Conservation (phyloP, 116 monocot species). For the Dioscorea cayenensis region DNA sequence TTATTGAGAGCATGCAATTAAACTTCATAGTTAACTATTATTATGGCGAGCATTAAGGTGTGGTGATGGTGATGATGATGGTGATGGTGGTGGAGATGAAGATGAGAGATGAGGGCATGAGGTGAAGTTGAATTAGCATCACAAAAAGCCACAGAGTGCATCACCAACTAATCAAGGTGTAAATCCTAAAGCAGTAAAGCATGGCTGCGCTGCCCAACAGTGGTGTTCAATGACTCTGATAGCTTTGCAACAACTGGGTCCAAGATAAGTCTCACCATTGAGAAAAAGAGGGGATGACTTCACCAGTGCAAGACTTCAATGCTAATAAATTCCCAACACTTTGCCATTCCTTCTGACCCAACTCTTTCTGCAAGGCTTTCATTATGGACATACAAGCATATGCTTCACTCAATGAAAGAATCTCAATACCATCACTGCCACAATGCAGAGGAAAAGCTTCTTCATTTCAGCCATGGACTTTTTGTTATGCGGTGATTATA, state of each 20-base stretch:
- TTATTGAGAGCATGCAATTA: too few relatives aligned
- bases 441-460: too few relatives aligned
- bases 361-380: conserved; percentile 12
- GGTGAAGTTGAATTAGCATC: conserved; percentile 10
- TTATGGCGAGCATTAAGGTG: too few relatives aligned
- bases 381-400: background rate
- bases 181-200: conserved; percentile 38
- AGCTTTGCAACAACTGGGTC: conserved; percentile 45
- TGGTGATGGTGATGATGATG: too few relatives aligned
- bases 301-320: conserved; percentile 41
- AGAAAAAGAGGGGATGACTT: conserved; percentile 57
- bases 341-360: conserved; percentile 6
- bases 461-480: too few relatives aligned
- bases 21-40: too few relatives aligned
- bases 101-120: too few relatives aligned
- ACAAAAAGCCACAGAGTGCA: conserved; percentile 37
- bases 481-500: too few relatives aligned
- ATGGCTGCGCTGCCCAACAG: conserved; percentile 58
- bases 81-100: too few relatives aligned
- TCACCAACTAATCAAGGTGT: conserved; percentile 43
- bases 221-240: conserved; percentile 38
- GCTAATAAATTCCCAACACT: conserved; percentile 44
- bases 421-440: background rate
- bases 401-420: conserved; percentile 1
- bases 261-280: conserved; percentile 55